Evolutionary conservation across 1,284 basidiomycete species (phyloP).

Genomic region (Paramarasmius palmivorus): DNA sequence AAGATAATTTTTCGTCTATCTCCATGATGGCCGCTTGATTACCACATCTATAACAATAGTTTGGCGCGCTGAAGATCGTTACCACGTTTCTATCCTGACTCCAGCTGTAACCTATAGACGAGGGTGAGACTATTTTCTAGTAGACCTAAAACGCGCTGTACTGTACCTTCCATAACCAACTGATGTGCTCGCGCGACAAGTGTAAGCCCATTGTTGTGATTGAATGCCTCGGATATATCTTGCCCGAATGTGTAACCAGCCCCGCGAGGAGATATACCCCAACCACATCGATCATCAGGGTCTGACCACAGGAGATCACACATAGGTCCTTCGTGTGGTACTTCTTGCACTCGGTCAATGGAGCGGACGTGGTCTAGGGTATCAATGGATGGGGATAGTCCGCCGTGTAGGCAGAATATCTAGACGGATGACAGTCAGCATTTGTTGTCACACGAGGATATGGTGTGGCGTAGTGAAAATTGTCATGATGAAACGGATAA

Average conservation of each 20-base stretch:
- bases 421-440: slow-evolving; percentile 32
- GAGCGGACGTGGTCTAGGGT: slow-evolving; percentile 98
- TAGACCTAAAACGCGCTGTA: slow-evolving; percentile 1
- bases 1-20: slow-evolving; percentile 98
- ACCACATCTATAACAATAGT: slow-evolving; percentile 99
- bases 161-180: slow-evolving; percentile 94
- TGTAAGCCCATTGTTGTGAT: slow-evolving; percentile 98
- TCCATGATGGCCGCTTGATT: slow-evolving; percentile 99
- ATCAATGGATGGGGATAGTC: slow-evolving; percentile 98
- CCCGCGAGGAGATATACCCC: slow-evolving; percentile 98
- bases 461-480: neutral
- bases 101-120: slow-evolving; percentile 81
- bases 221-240: slow-evolving; percentile 97
- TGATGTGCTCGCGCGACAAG: slow-evolving; percentile 96
- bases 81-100: slow-evolving; percentile 99
- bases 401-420: slow-evolving; percentile 99
- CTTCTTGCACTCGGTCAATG: slow-evolving; percentile 98
- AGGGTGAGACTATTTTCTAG: slow-evolving; percentile 5
- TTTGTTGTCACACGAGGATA: slow-evolving; percentile 20
- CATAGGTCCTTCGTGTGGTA: slow-evolving; percentile 99
- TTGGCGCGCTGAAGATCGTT: slow-evolving; percentile 98
- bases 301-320: slow-evolving; percentile 99
- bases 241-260: slow-evolving; percentile 99
- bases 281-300: slow-evolving; percentile 98
- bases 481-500: neutral